Percentiles rank a stretch among this genome's conserved stretches.
Conservation (phyloP, 768 basidiomycete genomes). For the Dictyophora rubrovolvata region DNA sequence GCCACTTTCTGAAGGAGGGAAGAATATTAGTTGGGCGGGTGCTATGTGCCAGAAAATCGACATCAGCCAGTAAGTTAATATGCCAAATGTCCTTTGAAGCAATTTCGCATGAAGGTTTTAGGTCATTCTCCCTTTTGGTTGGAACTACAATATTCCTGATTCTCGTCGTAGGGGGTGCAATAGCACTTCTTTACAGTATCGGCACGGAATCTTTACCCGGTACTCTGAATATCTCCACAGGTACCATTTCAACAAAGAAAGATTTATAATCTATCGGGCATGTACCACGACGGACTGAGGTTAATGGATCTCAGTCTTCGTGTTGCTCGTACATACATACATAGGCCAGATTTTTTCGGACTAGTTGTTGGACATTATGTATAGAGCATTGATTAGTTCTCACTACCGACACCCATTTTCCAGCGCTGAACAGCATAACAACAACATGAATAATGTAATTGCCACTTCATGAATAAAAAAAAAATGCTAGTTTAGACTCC, state of each 20-base stretch:
- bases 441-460: no score
- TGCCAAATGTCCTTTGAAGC: background rate
- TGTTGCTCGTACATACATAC: no score
- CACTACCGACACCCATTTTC: no score
- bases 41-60: conserved; percentile 69
- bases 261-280: background rate
- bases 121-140: conserved; percentile 63
- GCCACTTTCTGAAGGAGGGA: conserved; percentile 39
- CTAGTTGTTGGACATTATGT: no score
- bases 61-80: conserved; percentile 57
- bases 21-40: conserved; percentile 65
- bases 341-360: no score
- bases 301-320: no score
- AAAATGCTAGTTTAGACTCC: no score
- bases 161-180: conserved; percentile 54
- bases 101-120: conserved; percentile 18
- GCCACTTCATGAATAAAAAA: no score
- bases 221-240: conserved; percentile 32
- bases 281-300: background rate
- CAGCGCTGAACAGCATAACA: no score
- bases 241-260: background rate
- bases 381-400: no score
- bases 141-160: conserved; percentile 60
- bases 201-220: conserved; percentile 61
- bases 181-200: conserved; percentile 54